Conservation (phyloP, 2,329 filamentous ascomycete genomes). For the Hypoxylon sp. region DNA sequence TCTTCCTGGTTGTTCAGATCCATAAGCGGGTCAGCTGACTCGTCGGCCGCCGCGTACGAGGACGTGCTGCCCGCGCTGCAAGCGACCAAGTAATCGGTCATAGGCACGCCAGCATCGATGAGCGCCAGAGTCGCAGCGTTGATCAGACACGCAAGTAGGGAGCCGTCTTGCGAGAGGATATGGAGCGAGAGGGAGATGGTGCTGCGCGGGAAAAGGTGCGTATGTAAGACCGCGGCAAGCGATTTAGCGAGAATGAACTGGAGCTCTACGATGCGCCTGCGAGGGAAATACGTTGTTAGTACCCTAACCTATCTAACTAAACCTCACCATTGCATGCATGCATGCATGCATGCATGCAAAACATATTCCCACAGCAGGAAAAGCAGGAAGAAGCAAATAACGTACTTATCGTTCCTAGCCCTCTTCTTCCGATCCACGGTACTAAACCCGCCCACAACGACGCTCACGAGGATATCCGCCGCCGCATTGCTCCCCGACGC, state of each 20-base stretch:
- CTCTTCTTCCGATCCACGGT: constrained; percentile 86
- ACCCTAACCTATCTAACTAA: background rate
- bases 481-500: constrained; percentile 61
- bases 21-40: constrained; percentile 80
- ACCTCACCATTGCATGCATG: background rate
- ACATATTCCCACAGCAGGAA: constrained; percentile 3
- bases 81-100: constrained; percentile 91
- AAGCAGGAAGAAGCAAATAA: constrained; percentile 39
- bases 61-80: constrained; percentile 89
- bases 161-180: constrained; percentile 91
- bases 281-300: constrained; percentile 1
- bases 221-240: constrained; percentile 84
- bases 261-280: constrained; percentile 84
- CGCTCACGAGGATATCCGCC: constrained; percentile 81
- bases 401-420: constrained; percentile 83
- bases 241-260: constrained; percentile 83
- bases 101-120: constrained; percentile 94
- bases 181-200: constrained; percentile 88
- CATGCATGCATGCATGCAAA: too few relatives aligned
- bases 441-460: constrained; percentile 89
- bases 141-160: constrained; percentile 87
- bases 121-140: constrained; percentile 94
- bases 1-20: constrained; percentile 87
- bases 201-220: constrained; percentile 89
- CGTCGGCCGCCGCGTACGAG: constrained; percentile 75